A percentile compares a stretch with the other conserved stretches of the same genome.
phyloP scores from a whole-genome alignment of 2,329 filamentous ascomycete species.

The Zymoseptoria tritici region DNA sequence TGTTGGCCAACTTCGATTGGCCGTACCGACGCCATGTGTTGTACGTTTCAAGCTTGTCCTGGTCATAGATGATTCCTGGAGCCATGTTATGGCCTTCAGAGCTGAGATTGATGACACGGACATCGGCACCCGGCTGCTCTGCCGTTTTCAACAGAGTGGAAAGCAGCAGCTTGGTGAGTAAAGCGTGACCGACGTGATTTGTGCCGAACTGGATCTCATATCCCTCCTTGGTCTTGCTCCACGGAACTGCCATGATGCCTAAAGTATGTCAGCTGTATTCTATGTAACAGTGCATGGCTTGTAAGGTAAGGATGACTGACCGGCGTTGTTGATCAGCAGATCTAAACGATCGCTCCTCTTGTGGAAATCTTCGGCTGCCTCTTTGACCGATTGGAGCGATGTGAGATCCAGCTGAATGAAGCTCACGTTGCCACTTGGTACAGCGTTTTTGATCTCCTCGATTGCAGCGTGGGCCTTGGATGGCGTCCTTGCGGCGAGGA shows the following conservation, averaged over 20 bases:
- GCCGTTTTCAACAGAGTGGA: slow-evolving; percentile 37
- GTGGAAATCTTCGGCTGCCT: slow-evolving; percentile 36
- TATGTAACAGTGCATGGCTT: too few species aligned
- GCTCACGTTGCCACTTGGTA: slow-evolving; percentile 34
- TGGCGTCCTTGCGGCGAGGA: slow-evolving; percentile 39
- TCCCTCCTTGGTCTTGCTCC: slow-evolving; percentile 38
- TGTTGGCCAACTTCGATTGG: slow-evolving; percentile 52
- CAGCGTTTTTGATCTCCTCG: slow-evolving; percentile 30
- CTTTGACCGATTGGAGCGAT: slow-evolving; percentile 44
- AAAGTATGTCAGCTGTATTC: too few species aligned
- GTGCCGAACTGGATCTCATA: slow-evolving; percentile 47
- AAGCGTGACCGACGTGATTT: slow-evolving; percentile 45
- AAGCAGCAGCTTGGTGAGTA: slow-evolving; percentile 41
- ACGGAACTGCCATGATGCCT: slow-evolving; percentile 33
- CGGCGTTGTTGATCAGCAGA: slow-evolving; percentile 23
- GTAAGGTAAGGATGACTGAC: neutral
- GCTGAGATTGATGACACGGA: slow-evolving; percentile 40
- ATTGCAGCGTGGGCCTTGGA: slow-evolving; percentile 39
- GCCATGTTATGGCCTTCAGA: slow-evolving; percentile 26
- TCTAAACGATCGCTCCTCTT: slow-evolving; percentile 33
- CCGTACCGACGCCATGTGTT: slow-evolving; percentile 47
- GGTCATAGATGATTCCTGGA: slow-evolving; percentile 31
- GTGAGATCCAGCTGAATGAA: slow-evolving; percentile 44
- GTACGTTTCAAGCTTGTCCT: slow-evolving; percentile 27
- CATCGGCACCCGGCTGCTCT: slow-evolving; percentile 31